Conservation (phyloP, 305 asterid species). For the Fraxinus platypoda region DNA sequence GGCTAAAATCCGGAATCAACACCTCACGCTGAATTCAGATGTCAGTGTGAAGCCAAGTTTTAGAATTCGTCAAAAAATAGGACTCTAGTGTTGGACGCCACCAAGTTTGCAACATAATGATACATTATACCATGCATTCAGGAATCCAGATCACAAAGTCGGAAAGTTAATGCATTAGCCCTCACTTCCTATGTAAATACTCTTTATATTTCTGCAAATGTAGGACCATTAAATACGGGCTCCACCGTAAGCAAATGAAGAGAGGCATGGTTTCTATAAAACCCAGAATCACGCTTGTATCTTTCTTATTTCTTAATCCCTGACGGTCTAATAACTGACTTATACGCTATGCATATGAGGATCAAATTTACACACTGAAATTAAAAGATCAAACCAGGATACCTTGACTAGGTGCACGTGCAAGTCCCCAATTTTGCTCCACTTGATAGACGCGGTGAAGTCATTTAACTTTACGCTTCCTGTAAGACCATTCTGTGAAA, state of each 20-base stretch:
- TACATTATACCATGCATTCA: not conserved
- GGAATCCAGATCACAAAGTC: not conserved
- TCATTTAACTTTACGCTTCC: conserved; percentile 58
- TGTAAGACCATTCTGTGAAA: conserved; percentile 46
- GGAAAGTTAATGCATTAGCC: not conserved
- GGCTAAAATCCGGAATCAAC: not conserved
- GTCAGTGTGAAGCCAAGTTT: not conserved
- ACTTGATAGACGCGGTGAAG: conserved; percentile 62
- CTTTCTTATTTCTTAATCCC: not conserved
- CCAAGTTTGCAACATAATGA: not conserved
- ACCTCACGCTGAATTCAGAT: not conserved
- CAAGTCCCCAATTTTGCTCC: conserved; percentile 89
- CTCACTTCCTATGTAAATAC: not conserved
- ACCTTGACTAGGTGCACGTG: conserved; percentile 85
- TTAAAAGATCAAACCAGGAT: conserved; percentile 16
- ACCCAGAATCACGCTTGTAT: not conserved
- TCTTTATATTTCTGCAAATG: not conserved
- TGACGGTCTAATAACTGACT: not conserved
- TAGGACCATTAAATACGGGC: not conserved
- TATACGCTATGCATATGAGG: not conserved
- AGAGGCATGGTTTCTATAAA: not conserved
- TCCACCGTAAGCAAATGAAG: not conserved
- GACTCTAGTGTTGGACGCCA: not conserved
- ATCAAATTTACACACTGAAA: not conserved
- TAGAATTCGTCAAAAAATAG: not conserved